These are phyloP conservation scores for Hypoxylon sp. DNA, from an alignment of 2,329 filamentous ascomycete species.

Conservation along the genomic window DNA sequence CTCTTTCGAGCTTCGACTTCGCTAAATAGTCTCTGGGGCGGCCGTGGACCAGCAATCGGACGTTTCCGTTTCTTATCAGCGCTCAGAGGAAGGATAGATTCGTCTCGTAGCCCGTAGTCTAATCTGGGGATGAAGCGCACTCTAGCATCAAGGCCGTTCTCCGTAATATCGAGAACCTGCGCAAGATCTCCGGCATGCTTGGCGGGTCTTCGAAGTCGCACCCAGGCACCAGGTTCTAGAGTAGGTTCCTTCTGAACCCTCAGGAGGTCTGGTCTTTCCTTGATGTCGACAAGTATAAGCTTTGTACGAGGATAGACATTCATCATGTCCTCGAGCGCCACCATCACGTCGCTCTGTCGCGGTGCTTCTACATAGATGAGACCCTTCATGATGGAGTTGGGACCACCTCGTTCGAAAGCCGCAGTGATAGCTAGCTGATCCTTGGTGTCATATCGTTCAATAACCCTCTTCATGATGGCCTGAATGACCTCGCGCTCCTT, in stretches of 20 bases:
- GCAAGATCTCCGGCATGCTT: constrained; percentile 92
- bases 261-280: constrained; percentile 97
- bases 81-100: constrained; percentile 63
- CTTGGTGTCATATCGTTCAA: constrained; percentile 83
- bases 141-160: constrained; percentile 89
- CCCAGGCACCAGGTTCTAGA: constrained; percentile 90
- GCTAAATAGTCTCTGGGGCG: constrained; percentile 92
- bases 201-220: constrained; percentile 83
- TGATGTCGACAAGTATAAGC: constrained; percentile 91
- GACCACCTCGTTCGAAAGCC: constrained; percentile 88
- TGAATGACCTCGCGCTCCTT: constrained; percentile 95
- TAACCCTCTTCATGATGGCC: constrained; percentile 88
- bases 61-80: constrained; percentile 86
- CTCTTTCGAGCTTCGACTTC: constrained; percentile 93
- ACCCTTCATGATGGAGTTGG: constrained; percentile 86
- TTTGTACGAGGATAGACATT: constrained; percentile 92
- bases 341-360: constrained; percentile 86
- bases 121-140: constrained; percentile 91
- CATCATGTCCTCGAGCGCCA: constrained; percentile 85
- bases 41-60: constrained; percentile 74
- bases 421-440: constrained; percentile 88
- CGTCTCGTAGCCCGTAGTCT: constrained; percentile 91
- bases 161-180: constrained; percentile 91
- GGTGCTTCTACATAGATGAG: constrained; percentile 96
- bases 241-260: constrained; percentile 88